Base-by-base conservation (phyloP, 139 green algal genomes). In the Chlorella sorokiniana region DNA sequence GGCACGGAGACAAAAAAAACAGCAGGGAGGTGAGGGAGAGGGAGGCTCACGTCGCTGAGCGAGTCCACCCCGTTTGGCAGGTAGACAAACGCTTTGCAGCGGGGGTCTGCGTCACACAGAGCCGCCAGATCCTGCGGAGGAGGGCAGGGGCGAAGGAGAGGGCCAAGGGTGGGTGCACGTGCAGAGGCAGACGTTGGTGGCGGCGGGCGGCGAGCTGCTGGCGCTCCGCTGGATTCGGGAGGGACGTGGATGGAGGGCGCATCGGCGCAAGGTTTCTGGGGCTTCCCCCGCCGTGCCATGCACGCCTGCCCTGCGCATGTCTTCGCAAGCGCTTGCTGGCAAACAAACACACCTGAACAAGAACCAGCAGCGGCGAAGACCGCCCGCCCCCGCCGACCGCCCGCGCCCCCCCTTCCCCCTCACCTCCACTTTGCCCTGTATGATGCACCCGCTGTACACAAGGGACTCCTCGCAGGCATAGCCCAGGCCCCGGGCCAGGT, bases 41-140 rank as follows among this genome's bases (percentile, higher is more conserved):
- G 31, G 10, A 44, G 64, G 31, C 75, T 20, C 63, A 82, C 77
- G 33, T 63, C 63, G 38, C 64, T 76, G 1, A 75, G 16, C 3
- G 69, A 63, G 54, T 81, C 68, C 11, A 87, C 5, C 11, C 83
- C 83, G 31, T 62, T 41, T 14, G 69, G 68, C 41, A 84, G 81
- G 76, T 82, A 84, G 23, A 81, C 68, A 71, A 87, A 84, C 5
- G 78, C 83, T 35, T 72, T 54, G 61, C 83, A 87, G n/a, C 65
- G 31, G 0, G 76, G 62, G 70, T 85, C 78, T 1, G 44, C 56
- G 7, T 62, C n/a, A 44, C 83, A 87, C 14, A 70, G 42, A 14
- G 40, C n/a, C 0, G 77, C 83, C 35, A 84, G 41, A 4, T 81
- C 52, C 59, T 82, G 77, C 62, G 25, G 16, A 35, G 52, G 5